Evolutionary conservation across 768 basidiomycete species (phyloP).

Genomic region (Zangia roseola): DNA sequence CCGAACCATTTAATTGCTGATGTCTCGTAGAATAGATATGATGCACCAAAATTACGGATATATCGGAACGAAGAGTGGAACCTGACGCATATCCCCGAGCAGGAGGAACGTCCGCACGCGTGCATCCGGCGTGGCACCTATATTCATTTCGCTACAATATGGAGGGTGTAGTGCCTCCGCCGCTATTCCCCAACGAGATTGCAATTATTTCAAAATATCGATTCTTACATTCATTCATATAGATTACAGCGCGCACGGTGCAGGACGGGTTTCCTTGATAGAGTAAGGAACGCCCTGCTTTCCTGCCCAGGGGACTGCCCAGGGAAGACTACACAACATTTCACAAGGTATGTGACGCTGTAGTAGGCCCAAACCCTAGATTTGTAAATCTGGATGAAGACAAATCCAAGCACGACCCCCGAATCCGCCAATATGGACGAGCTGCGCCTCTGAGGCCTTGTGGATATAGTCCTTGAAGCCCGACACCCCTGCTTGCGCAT

Average conservation of each 20-base stretch:
- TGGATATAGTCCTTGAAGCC: constrained; percentile 42
- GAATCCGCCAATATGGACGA: constrained; percentile 42
- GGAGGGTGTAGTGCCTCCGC: background rate
- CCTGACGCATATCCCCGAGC: too few species aligned
- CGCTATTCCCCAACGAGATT: background rate
- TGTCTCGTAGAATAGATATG: constrained; percentile 13
- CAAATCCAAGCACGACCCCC: constrained; percentile 38
- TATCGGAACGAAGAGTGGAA: background rate
- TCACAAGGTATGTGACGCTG: too few species aligned
- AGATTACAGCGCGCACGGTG: constrained; percentile 10
- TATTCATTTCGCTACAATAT: background rate
- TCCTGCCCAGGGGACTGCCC: too few species aligned
- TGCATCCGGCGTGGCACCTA: too few species aligned
- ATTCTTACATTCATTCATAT: constrained; percentile 16
- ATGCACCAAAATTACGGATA: background rate
- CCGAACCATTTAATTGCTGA: constrained; percentile 25
- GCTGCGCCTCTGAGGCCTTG: constrained; percentile 37
- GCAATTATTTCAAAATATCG: background rate
- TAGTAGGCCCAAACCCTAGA: constrained; percentile 6
- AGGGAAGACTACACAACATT: too few species aligned
- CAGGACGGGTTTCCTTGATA: constrained; percentile 8
- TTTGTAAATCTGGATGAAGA: constrained; percentile 24
- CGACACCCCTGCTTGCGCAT: constrained; percentile 39
- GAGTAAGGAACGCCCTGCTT: background rate
- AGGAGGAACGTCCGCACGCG: too few species aligned